phyloP scores from a whole-genome alignment of 1,139 yeast genomes.

The Pichia sp. region DNA sequence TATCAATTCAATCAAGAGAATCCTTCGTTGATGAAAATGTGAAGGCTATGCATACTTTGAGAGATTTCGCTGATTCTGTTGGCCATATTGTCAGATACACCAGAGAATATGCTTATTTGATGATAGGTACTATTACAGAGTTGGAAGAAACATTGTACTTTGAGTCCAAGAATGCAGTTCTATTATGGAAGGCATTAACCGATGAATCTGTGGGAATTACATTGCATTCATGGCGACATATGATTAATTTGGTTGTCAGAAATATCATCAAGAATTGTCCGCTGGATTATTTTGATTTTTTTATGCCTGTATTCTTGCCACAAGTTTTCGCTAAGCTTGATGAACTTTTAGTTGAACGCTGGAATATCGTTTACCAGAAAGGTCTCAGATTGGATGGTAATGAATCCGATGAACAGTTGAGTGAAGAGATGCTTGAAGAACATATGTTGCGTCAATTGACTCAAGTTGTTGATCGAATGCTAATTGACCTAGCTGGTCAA shows the following conservation, averaged over 20 bases:
- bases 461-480: conserved; percentile 83
- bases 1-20: conserved; percentile 88
- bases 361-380: conserved; percentile 67
- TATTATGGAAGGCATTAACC: conserved; percentile 81
- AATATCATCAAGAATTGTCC: conserved; percentile 90
- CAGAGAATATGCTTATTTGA: conserved; percentile 88
- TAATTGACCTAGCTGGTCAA: conserved; percentile 88
- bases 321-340: conserved; percentile 70
- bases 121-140: conserved; percentile 86
- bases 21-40: conserved; percentile 93
- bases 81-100: conserved; percentile 95
- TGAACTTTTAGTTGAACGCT: conserved; percentile 58
- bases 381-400: conserved; percentile 70
- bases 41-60: conserved; percentile 83
- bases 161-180: conserved; percentile 71
- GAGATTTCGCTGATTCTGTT: conserved; percentile 98
- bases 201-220: conserved; percentile 85
- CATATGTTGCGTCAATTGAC: conserved; percentile 89
- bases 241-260: conserved; percentile 84
- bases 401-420: conserved; percentile 75
- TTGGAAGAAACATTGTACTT: conserved; percentile 86
- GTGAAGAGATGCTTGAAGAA: conserved; percentile 99
- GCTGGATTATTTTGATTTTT: conserved; percentile 54
- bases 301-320: conserved; percentile 76
- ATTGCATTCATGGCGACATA: conserved; percentile 94